Evolutionary conservation across 768 basidiomycete species (phyloP).

Genomic region (Mycena rosella): DNA sequence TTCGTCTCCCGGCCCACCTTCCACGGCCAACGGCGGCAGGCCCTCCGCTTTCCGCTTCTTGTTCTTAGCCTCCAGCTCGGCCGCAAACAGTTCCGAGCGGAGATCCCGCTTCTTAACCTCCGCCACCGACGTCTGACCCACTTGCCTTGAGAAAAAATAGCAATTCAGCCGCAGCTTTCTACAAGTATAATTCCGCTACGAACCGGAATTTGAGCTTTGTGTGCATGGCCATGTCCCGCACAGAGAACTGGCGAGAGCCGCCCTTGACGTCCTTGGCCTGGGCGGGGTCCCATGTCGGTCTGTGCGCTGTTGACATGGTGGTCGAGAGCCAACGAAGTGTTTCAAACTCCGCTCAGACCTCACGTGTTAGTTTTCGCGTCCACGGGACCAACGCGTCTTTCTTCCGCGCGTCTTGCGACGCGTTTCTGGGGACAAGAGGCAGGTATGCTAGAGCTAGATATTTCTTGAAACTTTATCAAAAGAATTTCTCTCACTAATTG

Average conservation of each 20-base stretch:
- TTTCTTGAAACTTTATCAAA: too few relatives aligned
- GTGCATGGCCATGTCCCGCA: constrained; percentile 93
- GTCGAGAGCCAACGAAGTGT: background rate
- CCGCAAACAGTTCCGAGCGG: constrained; percentile 82
- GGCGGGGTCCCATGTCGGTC: constrained; percentile 98
- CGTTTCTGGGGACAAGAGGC: too few relatives aligned
- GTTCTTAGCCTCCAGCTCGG: constrained; percentile 89
- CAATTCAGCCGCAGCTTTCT: constrained; percentile 4
- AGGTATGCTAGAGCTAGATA: too few relatives aligned
- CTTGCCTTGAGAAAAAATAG: constrained; percentile 66
- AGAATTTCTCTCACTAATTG: too few relatives aligned
- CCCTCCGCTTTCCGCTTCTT: constrained; percentile 96
- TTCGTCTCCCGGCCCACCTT: constrained; percentile 59
- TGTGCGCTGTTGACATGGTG: constrained; percentile 89
- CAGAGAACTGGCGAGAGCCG: constrained; percentile 92
- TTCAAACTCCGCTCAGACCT: constrained; percentile 9
- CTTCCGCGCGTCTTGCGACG: background rate
- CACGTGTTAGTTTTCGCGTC: constrained; percentile 14
- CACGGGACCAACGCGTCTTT: constrained; percentile 18
- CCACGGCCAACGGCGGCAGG: constrained; percentile 61
- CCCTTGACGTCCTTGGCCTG: constrained; percentile 94
- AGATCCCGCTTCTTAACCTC: constrained; percentile 88
- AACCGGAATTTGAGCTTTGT: constrained; percentile 99
- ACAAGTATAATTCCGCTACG: constrained; percentile 36
- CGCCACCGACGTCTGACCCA: constrained; percentile 85